Evolutionary conservation across 2,329 filamentous ascomycete species (phyloP).

Genomic region (Grosmannia clavigera): DNA sequence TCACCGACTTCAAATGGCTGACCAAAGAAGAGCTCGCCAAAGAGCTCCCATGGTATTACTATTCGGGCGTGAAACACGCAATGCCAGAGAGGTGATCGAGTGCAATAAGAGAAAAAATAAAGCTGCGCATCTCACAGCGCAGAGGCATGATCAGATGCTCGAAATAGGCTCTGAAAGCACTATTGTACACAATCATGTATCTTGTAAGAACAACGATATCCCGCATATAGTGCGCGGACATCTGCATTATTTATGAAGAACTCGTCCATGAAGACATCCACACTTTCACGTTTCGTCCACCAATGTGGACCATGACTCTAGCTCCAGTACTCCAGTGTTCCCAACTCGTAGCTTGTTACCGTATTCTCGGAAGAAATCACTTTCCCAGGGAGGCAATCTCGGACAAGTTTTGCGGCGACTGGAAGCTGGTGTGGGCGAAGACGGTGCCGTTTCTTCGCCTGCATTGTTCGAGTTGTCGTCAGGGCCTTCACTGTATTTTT

Average conservation of each 20-base stretch:
- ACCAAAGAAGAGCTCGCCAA: slow-evolving; percentile 75
- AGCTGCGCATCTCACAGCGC: neutral
- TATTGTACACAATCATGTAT: slow-evolving; percentile 4
- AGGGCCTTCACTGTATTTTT: neutral
- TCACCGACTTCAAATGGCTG: slow-evolving; percentile 84
- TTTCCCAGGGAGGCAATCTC: slow-evolving; percentile 12
- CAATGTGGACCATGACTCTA: neutral
- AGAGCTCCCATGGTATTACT: slow-evolving; percentile 57
- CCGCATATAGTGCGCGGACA: neutral
- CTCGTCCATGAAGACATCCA: neutral
- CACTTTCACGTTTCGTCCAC: too few relatives aligned
- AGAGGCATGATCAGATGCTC: neutral
- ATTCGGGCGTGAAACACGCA: slow-evolving; percentile 66
- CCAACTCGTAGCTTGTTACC: slow-evolving; percentile 16
- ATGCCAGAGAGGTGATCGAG: slow-evolving; percentile 54
- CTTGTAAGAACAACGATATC: slow-evolving; percentile 1
- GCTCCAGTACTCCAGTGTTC: slow-evolving; percentile 7
- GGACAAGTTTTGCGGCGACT: neutral
- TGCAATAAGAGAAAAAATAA: too few relatives aligned
- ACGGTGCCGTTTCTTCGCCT: neutral
- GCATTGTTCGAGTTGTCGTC: neutral
- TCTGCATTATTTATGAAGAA: neutral
- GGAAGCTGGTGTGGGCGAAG: neutral
- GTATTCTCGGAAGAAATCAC: slow-evolving; percentile 10
- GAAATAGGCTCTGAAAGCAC: neutral